Conservation (phyloP, 148 eudicot species). For the Amaranthus hypochondriacus region DNA sequence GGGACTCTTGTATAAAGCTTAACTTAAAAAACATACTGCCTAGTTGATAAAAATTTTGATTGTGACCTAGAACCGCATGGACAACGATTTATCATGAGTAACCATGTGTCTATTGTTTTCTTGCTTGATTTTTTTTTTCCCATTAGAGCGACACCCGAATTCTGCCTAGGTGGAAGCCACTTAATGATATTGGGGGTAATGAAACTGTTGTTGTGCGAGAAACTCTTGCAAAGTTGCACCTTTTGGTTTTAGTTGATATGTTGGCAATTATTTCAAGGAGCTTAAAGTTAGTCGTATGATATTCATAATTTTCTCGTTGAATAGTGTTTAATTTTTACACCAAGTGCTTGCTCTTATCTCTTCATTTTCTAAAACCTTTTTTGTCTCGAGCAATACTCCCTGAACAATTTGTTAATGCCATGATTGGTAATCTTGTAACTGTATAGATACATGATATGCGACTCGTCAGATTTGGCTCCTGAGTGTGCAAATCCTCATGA, state of each 20-base stretch:
- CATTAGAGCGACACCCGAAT: not conserved
- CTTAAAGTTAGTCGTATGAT: not conserved
- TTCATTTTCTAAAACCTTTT: not conserved
- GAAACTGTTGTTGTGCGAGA: too few relatives aligned
- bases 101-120: not conserved
- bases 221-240: too few relatives aligned
- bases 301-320: not conserved
- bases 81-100: too few relatives aligned
- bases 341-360: not conserved
- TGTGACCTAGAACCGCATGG: too few relatives aligned
- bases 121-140: not conserved
- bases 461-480: slow-evolving; percentile 81
- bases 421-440: slow-evolving; percentile 11
- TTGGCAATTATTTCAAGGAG: not conserved
- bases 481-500: slow-evolving; percentile 95
- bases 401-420: not conserved
- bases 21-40: too few relatives aligned
- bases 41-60: too few relatives aligned
- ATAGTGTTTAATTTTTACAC: not conserved
- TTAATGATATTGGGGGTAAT: too few relatives aligned
- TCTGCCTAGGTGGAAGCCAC: too few relatives aligned
- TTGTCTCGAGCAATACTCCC: not conserved
- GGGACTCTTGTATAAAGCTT: too few relatives aligned
- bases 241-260: not conserved
- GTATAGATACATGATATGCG: slow-evolving; percentile 70